Percentiles rank a stretch among this genome's conserved stretches.
Evolutionary conservation across 148 eudicot species (phyloP).

Genomic region (Chenopodium quinoa): DNA sequence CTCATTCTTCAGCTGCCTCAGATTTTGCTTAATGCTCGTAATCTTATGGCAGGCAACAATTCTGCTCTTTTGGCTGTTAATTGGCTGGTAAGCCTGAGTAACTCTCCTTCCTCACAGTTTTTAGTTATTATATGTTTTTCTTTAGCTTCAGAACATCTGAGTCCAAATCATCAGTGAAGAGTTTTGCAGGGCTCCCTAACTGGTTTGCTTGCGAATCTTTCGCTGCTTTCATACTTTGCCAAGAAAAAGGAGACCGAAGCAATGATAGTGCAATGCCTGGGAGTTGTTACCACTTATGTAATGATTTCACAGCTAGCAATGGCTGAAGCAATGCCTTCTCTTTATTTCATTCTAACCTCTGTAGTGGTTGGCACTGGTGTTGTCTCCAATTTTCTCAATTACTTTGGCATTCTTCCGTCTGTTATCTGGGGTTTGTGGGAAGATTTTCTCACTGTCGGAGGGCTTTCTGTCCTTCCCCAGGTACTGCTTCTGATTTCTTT

Average conservation of each 20-base stretch:
- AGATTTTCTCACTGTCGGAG: conserved; percentile 86
- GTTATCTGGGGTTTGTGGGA: conserved; percentile 81
- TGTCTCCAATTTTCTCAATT: conserved; percentile 67
- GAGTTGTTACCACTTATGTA: conserved; percentile 70
- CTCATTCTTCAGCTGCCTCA: conserved; percentile 88
- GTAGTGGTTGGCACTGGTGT: conserved; percentile 66
- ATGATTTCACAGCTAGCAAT: conserved; percentile 81
- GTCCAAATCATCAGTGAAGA: background rate
- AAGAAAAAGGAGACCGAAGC: conserved; percentile 92
- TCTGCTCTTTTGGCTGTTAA: conserved; percentile 80
- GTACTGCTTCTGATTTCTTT: conserved; percentile 30
- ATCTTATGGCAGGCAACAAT: conserved; percentile 73
- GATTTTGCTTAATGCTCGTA: conserved; percentile 80
- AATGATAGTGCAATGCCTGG: conserved; percentile 75
- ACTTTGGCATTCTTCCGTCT: conserved; percentile 60
- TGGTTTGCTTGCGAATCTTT: conserved; percentile 85
- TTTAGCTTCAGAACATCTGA: conserved; percentile 13
- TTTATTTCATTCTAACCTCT: conserved; percentile 54
- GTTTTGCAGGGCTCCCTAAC: conserved; percentile 78
- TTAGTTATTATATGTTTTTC: background rate
- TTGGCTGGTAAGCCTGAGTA: conserved; percentile 69
- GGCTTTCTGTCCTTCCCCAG: conserved; percentile 89
- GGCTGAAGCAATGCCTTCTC: conserved; percentile 88
- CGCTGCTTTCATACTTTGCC: conserved; percentile 79
- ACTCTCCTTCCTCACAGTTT: background rate